Evolutionary conservation across 2,329 filamentous ascomycete genomes (phyloP), one percentile per base, ranked within the genome.

Genomic region (Xylariaceae sp.): DNA sequence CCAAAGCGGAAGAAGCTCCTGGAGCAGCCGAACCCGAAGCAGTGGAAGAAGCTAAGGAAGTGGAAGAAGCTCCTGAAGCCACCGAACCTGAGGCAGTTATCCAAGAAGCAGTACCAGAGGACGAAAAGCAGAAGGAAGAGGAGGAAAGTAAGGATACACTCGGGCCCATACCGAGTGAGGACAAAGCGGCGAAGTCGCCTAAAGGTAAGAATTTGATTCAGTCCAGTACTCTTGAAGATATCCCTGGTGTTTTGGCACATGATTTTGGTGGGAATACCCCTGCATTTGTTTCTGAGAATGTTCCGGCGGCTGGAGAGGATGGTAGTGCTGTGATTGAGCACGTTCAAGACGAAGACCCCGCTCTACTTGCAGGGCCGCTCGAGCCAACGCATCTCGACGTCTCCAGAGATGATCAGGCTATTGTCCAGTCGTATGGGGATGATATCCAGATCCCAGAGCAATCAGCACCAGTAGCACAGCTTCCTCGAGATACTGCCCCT

Each of bases 181-280:
- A 63, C 45, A 65, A 60, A 49, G 36, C 45, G 34, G 43, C 43
- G 39, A 52, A 45, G 40, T 50, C 51, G 36, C 64, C 61, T 51
- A 69, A 67, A 71, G 68, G 68, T 72, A 64, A 72, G 68, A 60
- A 64, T 60, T 51, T 58, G 55, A 63, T 56, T 54, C 60, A 50
- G 38, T 38, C 46, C 33, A 45, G 28, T 52, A 45, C 26, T 40
- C 39, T 61, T 52, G 36, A 37, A 47, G 56, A 67, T 66, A 59
- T 60, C 60, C 60, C 57, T 63, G 56, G 57, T 58, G 60, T 64
- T 61, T 40, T 46, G 38, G 45, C 39, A 37, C 44, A 45, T 53
- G 48, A 49, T 51, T 39, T 49, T 52, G 48, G 38, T 52, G 49
- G 48, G 50, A 48, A 51, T 52, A 48, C 44, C 48, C 47, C 50